Evolutionary conservation across 768 basidiomycete species (phyloP).

Genomic region (Pisolithus tinctorius): DNA sequence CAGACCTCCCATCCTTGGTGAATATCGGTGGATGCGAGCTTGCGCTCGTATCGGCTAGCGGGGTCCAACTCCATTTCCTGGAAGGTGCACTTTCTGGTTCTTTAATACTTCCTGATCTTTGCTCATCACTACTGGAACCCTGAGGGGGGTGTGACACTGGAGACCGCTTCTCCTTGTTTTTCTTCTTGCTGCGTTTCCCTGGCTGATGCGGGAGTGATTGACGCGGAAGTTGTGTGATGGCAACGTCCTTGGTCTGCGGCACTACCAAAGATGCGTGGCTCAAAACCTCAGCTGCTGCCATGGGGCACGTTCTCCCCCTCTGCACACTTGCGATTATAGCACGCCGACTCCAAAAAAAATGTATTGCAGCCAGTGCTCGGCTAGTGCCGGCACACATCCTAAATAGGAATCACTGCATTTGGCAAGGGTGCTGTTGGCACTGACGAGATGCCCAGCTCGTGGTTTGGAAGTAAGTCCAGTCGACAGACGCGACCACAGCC

Average conservation of each 20-base stretch:
- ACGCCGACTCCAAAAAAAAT: conserved; percentile 4
- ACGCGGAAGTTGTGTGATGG: conserved; percentile 24
- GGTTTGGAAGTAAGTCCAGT: conserved; percentile 22
- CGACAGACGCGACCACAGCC: conserved; percentile 12
- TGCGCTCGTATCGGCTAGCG: conserved; percentile 61
- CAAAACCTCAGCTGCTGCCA: conserved; percentile 12
- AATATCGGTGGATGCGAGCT: conserved; percentile 69
- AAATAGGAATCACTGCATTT: not conserved
- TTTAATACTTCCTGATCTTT: conserved; percentile 1
- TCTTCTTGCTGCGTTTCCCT: conserved; percentile 30
- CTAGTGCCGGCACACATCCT: conserved; percentile 1
- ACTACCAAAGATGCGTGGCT: conserved; percentile 15
- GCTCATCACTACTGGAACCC: conserved; percentile 9
- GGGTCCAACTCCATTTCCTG: conserved; percentile 51
- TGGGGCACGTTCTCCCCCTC: conserved; percentile 1
- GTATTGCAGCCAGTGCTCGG: conserved; percentile 7
- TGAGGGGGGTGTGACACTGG: conserved; percentile 10
- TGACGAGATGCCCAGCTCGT: conserved; percentile 21
- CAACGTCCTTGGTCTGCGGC: conserved; percentile 32
- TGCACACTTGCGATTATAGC: not conserved
- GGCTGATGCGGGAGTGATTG: conserved; percentile 13
- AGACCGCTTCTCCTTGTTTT: conserved; percentile 43
- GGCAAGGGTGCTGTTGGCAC: not conserved
- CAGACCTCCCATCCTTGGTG: conserved; percentile 82
- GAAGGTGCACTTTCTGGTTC: conserved; percentile 2